These are phyloP conservation scores for Nicotiana obtusifolia DNA, from an alignment of 257 asterid genomes.

Conservation along the genomic window DNA sequence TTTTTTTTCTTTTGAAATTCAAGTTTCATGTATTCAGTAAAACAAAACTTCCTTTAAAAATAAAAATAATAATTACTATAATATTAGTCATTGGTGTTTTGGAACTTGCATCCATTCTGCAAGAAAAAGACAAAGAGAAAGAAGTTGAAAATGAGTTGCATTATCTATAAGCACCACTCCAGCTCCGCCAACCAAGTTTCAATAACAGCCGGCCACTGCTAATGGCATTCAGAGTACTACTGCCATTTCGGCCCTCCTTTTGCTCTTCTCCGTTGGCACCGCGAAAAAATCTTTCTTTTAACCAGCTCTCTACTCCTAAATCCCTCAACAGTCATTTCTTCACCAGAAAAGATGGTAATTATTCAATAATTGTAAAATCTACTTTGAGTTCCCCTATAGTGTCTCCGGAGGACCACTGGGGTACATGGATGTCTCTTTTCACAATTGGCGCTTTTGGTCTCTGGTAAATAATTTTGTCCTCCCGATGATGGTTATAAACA, in stretches of 20 bases:
- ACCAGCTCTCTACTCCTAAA: not conserved
- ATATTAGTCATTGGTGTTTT: too few species aligned
- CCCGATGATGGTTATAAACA: not conserved
- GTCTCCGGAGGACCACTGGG: conserved; percentile 76
- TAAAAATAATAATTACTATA: too few species aligned
- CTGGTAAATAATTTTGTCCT: conserved; percentile 37
- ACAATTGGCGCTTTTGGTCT: conserved; percentile 66
- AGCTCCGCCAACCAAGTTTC: not conserved
- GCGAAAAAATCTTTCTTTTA: not conserved
- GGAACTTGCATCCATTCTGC: not conserved
- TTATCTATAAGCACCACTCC: not conserved
- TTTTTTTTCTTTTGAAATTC: too few species aligned
- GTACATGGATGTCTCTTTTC: conserved; percentile 68
- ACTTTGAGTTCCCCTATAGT: conserved; percentile 37
- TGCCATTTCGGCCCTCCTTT: not conserved
- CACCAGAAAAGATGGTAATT: not conserved
- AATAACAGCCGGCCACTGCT: too few species aligned
- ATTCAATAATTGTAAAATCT: conserved; percentile 17
- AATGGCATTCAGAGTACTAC: not conserved
- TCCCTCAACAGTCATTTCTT: not conserved
- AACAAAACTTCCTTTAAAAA: too few species aligned
- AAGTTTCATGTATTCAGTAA: too few species aligned
- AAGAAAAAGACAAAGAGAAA: not conserved
- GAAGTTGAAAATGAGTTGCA: not conserved
- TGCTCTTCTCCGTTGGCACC: not conserved